Evolutionary conservation across 2,329 filamentous ascomycete species (phyloP).

Genomic region (Talaromyces sp.): DNA sequence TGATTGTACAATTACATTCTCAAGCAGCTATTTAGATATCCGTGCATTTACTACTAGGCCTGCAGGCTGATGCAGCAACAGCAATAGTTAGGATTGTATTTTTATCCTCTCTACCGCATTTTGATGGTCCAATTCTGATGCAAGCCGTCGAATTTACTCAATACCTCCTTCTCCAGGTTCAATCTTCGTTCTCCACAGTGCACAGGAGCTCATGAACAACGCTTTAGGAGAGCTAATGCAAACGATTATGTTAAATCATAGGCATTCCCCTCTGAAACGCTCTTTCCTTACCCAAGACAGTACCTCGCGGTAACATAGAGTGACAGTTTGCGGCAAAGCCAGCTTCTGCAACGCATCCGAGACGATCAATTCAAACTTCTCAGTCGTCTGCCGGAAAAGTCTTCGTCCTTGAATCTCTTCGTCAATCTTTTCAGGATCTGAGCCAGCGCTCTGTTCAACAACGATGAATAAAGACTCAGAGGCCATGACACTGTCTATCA

Average conservation of each 20-base stretch:
- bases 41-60: neutral
- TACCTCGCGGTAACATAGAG: neutral
- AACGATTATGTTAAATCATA: neutral
- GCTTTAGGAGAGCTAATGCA: neutral
- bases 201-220: neutral
- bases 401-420: neutral
- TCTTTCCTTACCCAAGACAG: neutral
- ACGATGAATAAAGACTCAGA: neutral
- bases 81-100: neutral
- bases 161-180: no score
- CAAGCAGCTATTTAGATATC: neutral
- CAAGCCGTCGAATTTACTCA: no score
- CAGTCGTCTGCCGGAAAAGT: neutral
- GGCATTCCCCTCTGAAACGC: neutral
- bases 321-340: neutral
- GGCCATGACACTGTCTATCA: conserved; percentile 11
- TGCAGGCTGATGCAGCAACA: neutral
- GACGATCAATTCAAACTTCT: conserved; percentile 5
- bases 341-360: conserved; percentile 8
- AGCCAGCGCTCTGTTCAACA: neutral
- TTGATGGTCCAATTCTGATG: no score
- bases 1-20: neutral
- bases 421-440: neutral
- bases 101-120: no score
- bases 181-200: no score